Conservation (phyloP, 306 rosid species). For the Quercus berberidifolia region DNA sequence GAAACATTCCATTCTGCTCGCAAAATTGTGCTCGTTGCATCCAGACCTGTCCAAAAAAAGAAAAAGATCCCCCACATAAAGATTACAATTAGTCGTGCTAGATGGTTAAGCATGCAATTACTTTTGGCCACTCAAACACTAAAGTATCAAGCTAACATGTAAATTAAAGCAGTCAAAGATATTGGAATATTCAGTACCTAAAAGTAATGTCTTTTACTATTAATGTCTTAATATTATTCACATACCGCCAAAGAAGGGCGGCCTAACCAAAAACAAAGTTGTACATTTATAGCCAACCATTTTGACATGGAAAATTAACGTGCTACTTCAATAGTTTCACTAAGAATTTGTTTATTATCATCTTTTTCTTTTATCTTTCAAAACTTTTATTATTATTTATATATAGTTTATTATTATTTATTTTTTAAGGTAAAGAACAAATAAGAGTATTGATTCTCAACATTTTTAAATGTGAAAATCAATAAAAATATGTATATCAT, state of each 20-base stretch:
- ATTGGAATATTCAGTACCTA: constrained; percentile 7
- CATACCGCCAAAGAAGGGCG: constrained; percentile 2
- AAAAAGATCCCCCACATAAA: neutral
- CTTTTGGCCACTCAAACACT: neutral
- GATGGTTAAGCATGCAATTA: neutral
- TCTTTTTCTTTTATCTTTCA: no score
- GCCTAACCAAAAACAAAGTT: constrained; percentile 13
- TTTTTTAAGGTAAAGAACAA: no score
- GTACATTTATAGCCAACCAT: neutral
- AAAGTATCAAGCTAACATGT: neutral
- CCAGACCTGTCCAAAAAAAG: constrained; percentile 53
- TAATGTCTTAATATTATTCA: constrained; percentile 17
- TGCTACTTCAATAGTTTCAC: neutral
- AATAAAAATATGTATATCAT: no score
- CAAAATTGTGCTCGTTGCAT: constrained; percentile 97
- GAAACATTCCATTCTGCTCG: constrained; percentile 93
- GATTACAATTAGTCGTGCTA: neutral
- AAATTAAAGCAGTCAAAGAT: constrained; percentile 49
- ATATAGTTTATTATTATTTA: no score
- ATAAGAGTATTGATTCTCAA: no score
- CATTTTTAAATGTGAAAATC: no score
- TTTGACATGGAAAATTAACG: neutral
- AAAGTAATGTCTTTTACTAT: constrained; percentile 10
- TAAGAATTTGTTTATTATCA: no score
- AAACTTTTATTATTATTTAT: no score